Conservation (phyloP, 768 basidiomycete genomes). For the Tylopilus sp. region DNA sequence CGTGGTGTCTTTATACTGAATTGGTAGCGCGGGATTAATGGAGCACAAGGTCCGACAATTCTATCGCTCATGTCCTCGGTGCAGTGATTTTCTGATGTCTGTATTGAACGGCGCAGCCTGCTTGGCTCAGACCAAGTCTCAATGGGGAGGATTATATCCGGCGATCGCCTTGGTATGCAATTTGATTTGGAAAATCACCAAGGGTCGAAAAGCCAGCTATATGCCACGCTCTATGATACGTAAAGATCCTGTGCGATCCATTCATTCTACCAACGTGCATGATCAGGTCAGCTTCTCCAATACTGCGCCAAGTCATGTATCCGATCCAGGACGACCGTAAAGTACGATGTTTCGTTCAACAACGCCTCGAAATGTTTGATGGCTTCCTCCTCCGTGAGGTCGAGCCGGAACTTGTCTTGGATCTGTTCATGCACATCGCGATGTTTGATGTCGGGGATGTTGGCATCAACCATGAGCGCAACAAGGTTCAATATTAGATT, state of each 20-base stretch:
- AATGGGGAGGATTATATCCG: too few relatives aligned
- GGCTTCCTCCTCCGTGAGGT: slow-evolving; percentile 94
- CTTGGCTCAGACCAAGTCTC: too few relatives aligned
- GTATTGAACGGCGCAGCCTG: too few relatives aligned
- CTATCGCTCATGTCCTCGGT: too few relatives aligned
- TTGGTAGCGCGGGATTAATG: too few relatives aligned
- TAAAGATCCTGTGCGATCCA: slow-evolving; percentile 4
- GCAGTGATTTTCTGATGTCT: too few relatives aligned
- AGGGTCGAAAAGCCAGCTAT: too few relatives aligned
- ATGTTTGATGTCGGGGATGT: slow-evolving; percentile 96
- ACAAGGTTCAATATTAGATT: slow-evolving; percentile 97
- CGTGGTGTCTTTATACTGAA: background rate
- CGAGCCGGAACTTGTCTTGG: slow-evolving; percentile 94
- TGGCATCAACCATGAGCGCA: slow-evolving; percentile 95
- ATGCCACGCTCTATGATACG: background rate
- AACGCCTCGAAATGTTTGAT: slow-evolving; percentile 95
- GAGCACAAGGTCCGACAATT: too few relatives aligned
- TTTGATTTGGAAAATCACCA: too few relatives aligned
- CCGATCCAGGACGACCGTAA: slow-evolving; percentile 88
- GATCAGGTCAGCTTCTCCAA: slow-evolving; percentile 60
- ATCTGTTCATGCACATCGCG: slow-evolving; percentile 85
- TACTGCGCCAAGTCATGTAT: slow-evolving; percentile 92
- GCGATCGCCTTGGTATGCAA: background rate
- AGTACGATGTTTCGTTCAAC: slow-evolving; percentile 91
- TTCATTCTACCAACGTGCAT: slow-evolving; percentile 1